These are phyloP conservation scores for Camellia japonica DNA, from an alignment of 148 eudicot species.

Conservation along the genomic window DNA sequence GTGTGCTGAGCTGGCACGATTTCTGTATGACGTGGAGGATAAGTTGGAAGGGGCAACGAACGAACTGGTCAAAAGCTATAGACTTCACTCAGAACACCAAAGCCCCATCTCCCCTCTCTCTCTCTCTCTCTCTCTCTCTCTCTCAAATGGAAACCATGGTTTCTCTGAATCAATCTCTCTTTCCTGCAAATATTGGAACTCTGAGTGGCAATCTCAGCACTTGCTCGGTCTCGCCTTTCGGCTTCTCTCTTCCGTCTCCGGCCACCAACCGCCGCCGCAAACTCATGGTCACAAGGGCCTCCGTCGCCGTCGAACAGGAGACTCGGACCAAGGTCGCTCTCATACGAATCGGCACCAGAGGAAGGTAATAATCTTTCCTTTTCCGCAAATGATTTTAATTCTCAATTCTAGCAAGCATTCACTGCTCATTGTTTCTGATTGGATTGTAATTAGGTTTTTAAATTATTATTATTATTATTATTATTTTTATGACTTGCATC, in stretches of 20 bases:
- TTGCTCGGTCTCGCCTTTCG: slow-evolving; percentile 32
- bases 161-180: slow-evolving; percentile 21
- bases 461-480: no score
- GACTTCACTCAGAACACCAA: slow-evolving; percentile 8
- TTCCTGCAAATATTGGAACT: slow-evolving; percentile 11
- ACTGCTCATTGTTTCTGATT: neutral
- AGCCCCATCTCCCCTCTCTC: slow-evolving; percentile 4
- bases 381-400: neutral
- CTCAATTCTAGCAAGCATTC: neutral
- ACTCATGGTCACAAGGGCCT: slow-evolving; percentile 42
- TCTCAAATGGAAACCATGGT: slow-evolving; percentile 30
- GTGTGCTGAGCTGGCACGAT: slow-evolving; percentile 16
- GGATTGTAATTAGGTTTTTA: neutral
- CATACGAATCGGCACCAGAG: slow-evolving; percentile 84
- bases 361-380: slow-evolving; percentile 52
- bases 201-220: slow-evolving; percentile 3
- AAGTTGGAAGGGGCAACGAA: slow-evolving; percentile 8
- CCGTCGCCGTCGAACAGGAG: slow-evolving; percentile 60
- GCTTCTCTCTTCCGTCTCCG: slow-evolving; percentile 39
- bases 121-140: neutral
- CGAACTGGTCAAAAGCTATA: neutral
- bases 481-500: neutral
- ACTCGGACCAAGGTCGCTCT: slow-evolving; percentile 56
- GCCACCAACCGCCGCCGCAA: slow-evolving; percentile 23
- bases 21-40: slow-evolving; percentile 30